A percentile compares a stretch with the other conserved stretches of the same genome.
Evolutionary conservation across 148 eudicot genomes (phyloP).

Genomic region (Linanthus parryae): DNA sequence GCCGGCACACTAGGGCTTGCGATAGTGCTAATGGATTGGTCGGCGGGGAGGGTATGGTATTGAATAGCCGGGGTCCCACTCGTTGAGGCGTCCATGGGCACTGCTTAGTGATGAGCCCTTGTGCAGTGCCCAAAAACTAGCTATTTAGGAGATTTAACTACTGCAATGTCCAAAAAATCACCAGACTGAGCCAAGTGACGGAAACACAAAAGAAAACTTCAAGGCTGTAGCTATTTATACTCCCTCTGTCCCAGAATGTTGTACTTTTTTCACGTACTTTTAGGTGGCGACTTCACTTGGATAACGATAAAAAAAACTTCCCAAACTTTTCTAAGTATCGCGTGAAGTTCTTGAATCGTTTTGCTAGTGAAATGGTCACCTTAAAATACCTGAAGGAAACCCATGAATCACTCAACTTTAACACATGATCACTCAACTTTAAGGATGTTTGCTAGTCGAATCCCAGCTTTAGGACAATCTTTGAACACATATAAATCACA

Average conservation of each 20-base stretch:
- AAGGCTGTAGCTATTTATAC: not conserved
- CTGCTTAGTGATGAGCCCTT: constrained; percentile 36
- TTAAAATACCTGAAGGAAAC: too few species aligned
- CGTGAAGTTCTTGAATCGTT: too few species aligned
- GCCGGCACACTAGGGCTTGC: constrained; percentile 38
- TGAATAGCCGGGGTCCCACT: constrained; percentile 69
- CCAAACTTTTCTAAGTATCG: too few species aligned
- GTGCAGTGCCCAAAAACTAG: constrained; percentile 61
- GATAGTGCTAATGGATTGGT: constrained; percentile 52
- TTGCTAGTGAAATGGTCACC: too few species aligned
- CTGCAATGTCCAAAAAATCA: constrained; percentile 1
- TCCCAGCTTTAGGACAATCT: too few species aligned
- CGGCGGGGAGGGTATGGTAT: constrained; percentile 58
- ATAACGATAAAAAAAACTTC: too few species aligned
- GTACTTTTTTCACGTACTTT: not conserved
- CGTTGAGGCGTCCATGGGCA: constrained; percentile 88
- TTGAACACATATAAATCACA: too few species aligned
- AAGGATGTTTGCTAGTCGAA: too few species aligned
- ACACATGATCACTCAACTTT: too few species aligned
- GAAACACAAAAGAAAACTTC: not conserved
- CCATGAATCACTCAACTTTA: too few species aligned
- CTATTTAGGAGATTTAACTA: constrained; percentile 6
- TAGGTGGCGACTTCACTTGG: not conserved
- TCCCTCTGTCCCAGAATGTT: not conserved
- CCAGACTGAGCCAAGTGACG: not conserved